Evolutionary conservation across 108 stramenopile genomes (phyloP).

Genomic region (Cyclostephanos tholiformis): DNA sequence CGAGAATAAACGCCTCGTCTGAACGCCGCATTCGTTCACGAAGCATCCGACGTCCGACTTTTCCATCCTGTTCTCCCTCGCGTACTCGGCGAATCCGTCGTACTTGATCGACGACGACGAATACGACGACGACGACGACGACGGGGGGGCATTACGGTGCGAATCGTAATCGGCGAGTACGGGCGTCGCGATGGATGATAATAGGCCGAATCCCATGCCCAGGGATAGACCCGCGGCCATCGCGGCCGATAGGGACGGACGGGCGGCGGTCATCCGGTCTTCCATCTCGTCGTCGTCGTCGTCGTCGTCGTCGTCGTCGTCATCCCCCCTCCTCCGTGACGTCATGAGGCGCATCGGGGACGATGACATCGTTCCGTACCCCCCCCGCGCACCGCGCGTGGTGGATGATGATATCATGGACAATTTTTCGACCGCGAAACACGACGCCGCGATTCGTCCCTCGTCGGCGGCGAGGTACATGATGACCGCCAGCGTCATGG

Average conservation of each 20-base stretch:
- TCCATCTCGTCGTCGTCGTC: no score
- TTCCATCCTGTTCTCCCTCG: slow-evolving; percentile 86
- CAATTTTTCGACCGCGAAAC: neutral
- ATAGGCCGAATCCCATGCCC: slow-evolving; percentile 8
- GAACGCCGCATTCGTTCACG: slow-evolving; percentile 76
- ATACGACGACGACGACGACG: no score
- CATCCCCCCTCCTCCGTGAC: neutral
- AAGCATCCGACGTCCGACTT: slow-evolving; percentile 84
- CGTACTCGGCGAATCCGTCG: slow-evolving; percentile 85
- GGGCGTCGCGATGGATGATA: slow-evolving; percentile 8
- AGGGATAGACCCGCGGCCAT: slow-evolving; percentile 4
- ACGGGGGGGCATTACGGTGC: no score
- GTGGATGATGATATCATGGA: neutral
- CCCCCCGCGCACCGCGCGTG: neutral
- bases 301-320: neutral
- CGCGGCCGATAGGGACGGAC: slow-evolving; percentile 17
- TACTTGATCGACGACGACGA: slow-evolving; percentile 34
- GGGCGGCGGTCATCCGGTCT: no score
- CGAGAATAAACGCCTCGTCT: slow-evolving; percentile 74
- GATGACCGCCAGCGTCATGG: neutral
- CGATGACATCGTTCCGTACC: neutral
- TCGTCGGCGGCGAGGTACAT: neutral
- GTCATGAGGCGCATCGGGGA: slow-evolving; percentile 3
- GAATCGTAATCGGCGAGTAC: slow-evolving; percentile 35
- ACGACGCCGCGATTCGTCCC: neutral